These are phyloP conservation scores for Heliamphora pulchella DNA, from an alignment of 179 eudicot species.

Conservation along the genomic window DNA sequence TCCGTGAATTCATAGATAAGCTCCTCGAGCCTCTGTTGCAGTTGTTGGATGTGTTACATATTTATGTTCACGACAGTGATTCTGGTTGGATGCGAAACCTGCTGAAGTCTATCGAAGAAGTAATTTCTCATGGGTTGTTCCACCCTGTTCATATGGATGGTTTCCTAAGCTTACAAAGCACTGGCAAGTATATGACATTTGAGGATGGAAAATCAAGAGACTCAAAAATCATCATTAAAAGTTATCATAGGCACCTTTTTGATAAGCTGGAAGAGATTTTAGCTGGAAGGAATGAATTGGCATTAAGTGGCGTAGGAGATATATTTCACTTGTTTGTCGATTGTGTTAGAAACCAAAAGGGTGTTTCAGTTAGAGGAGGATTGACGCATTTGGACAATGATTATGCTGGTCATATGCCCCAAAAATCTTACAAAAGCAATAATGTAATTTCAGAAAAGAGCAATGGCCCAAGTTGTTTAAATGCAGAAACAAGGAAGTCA, in stretches of 20 bases:
- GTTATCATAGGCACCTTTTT: constrained; percentile 86
- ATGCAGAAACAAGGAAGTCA: constrained; percentile 51
- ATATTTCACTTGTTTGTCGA: constrained; percentile 58
- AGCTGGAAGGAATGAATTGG: constrained; percentile 41
- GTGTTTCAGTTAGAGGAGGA: constrained; percentile 29
- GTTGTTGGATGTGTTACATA: constrained; percentile 40
- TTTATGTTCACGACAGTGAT: constrained; percentile 22
- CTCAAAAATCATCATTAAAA: constrained; percentile 46
- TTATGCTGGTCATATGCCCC: constrained; percentile 20
- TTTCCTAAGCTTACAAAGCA: constrained; percentile 58
- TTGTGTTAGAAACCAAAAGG: constrained; percentile 54
- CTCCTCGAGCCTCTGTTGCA: constrained; percentile 70
- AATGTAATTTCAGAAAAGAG: constrained; percentile 26
- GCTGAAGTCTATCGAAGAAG: constrained; percentile 47
- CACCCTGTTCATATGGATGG: constrained; percentile 86
- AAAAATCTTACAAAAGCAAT: constrained; percentile 17
- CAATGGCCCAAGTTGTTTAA: constrained; percentile 22
- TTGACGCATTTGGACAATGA: constrained; percentile 24
- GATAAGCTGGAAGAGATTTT: constrained; percentile 60
- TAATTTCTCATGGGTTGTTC: constrained; percentile 68
- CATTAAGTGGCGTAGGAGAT: constrained; percentile 63
- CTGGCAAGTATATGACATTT: constrained; percentile 41
- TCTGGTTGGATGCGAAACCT: constrained; percentile 29
- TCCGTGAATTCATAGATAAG: constrained; percentile 67
- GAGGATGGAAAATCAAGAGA: constrained; percentile 37